phyloP scores from a whole-genome alignment of 495 filamentous ascomycete genomes.

The Penicillium lagena region DNA sequence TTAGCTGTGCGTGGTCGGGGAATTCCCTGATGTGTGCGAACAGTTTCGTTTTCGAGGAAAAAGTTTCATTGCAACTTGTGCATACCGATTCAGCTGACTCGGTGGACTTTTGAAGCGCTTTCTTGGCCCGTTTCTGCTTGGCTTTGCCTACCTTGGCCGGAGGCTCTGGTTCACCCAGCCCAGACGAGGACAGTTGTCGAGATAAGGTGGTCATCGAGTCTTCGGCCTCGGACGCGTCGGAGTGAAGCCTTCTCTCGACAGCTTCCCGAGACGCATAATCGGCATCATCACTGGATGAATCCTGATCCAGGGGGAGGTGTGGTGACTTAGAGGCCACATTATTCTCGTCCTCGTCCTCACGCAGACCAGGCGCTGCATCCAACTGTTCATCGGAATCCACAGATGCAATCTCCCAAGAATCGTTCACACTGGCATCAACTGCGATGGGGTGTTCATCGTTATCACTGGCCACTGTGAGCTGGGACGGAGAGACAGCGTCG shows the following conservation, averaged over 20 bases:
- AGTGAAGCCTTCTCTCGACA: slow-evolving; percentile 25
- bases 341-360: not conserved
- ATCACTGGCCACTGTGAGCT: too few species aligned
- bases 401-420: not conserved
- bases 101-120: slow-evolving; percentile 54
- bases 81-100: slow-evolving; percentile 46
- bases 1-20: slow-evolving; percentile 48
- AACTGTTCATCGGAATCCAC: not conserved
- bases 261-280: slow-evolving; percentile 43
- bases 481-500: not conserved
- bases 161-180: slow-evolving; percentile 12
- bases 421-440: too few species aligned
- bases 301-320: not conserved
- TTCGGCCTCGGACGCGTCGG: slow-evolving; percentile 1
- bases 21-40: slow-evolving; percentile 67
- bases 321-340: too few species aligned
- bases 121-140: slow-evolving; percentile 80
- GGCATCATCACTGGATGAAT: slow-evolving; percentile 15
- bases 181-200: slow-evolving; percentile 16
- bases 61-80: slow-evolving; percentile 50
- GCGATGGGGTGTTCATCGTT: too few species aligned
- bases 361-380: not conserved
- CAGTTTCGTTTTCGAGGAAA: slow-evolving; percentile 62
- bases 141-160: slow-evolving; percentile 71
- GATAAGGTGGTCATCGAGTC: slow-evolving; percentile 12